Conservation (phyloP, 139 green algal species). For the Chlamydomonas asymmetrica region DNA sequence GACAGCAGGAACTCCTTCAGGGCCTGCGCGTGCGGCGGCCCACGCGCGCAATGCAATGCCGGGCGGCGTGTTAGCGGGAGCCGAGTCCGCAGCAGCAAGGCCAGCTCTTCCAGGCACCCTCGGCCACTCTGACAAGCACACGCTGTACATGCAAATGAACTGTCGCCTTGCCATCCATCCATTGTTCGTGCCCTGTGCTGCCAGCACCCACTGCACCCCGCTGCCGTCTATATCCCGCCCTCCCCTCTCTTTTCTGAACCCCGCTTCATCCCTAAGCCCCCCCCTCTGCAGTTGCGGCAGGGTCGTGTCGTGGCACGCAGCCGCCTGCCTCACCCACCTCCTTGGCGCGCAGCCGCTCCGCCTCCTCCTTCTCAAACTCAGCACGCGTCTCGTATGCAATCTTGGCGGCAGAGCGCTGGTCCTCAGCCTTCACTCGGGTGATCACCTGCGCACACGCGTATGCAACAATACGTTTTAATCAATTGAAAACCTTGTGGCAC, state of each 20-base stretch:
- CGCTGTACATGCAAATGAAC: background rate
- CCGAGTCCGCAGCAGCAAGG: background rate
- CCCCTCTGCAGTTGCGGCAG: too few relatives aligned
- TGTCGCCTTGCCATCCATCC: background rate
- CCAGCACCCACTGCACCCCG: background rate
- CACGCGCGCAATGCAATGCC: background rate
- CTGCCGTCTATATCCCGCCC: background rate
- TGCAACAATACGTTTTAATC: background rate
- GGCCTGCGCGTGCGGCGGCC: background rate
- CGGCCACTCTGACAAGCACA: background rate
- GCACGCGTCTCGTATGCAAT: conserved; percentile 39
- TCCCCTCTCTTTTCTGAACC: background rate
- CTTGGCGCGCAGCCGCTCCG: conserved; percentile 2
- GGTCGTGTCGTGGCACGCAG: too few relatives aligned
- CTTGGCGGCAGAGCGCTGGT: conserved; percentile 24
- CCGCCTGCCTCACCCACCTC: background rate
- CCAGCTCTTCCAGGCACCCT: background rate
- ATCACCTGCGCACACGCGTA: conserved; percentile 16
- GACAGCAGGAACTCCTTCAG: conserved; percentile 27
- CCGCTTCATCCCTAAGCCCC: background rate
- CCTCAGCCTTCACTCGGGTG: conserved; percentile 13
- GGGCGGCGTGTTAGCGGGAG: background rate
- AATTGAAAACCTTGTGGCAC: background rate
- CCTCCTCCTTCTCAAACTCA: conserved; percentile 43
- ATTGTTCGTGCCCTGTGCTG: background rate